Percentiles rank a stretch among this genome's conserved stretches.
These are phyloP conservation scores for Candida sanyaensis DNA, from an alignment of 1,139 yeast species.

Conservation along the genomic window DNA sequence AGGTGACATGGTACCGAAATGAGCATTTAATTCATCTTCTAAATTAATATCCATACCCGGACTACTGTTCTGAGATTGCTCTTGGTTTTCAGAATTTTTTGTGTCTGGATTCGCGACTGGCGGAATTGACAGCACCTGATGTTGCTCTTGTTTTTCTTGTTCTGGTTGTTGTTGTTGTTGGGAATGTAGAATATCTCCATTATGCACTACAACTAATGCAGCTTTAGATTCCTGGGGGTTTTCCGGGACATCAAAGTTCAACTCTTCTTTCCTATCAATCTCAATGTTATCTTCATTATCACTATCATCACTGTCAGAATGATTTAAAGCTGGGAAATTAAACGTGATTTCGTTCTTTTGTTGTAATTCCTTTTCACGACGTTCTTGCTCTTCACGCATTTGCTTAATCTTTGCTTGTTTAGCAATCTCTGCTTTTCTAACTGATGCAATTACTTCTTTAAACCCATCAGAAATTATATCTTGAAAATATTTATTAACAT, in stretches of 20 bases:
- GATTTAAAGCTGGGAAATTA: conserved; percentile 22
- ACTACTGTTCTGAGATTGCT: not conserved
- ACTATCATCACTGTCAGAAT: conserved; percentile 12
- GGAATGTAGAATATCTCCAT: not conserved
- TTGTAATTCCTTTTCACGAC: conserved; percentile 20
- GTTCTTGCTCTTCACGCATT: conserved; percentile 23
- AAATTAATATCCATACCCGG: conserved; percentile 5
- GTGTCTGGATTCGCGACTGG: not conserved
- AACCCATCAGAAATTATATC: conserved; percentile 35
- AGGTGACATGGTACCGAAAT: conserved; percentile 11
- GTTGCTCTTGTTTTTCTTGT: not conserved
- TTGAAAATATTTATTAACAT: conserved; percentile 26
- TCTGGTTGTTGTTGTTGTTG: not conserved
- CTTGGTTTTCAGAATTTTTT: not conserved
- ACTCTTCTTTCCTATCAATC: conserved; percentile 14
- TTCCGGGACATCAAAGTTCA: conserved; percentile 15
- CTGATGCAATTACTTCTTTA: conserved; percentile 33
- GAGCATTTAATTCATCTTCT: conserved; percentile 14
- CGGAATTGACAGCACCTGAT: not conserved
- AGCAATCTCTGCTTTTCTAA: conserved; percentile 35
- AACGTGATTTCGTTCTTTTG: conserved; percentile 30
- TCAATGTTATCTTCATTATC: conserved; percentile 15
- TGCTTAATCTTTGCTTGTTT: conserved; percentile 24
- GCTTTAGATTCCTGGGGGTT: not conserved
- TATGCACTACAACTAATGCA: not conserved